Conservation (phyloP, 371 early-diverging fungal species). For the Amoeboaphelidium protococcarum region DNA sequence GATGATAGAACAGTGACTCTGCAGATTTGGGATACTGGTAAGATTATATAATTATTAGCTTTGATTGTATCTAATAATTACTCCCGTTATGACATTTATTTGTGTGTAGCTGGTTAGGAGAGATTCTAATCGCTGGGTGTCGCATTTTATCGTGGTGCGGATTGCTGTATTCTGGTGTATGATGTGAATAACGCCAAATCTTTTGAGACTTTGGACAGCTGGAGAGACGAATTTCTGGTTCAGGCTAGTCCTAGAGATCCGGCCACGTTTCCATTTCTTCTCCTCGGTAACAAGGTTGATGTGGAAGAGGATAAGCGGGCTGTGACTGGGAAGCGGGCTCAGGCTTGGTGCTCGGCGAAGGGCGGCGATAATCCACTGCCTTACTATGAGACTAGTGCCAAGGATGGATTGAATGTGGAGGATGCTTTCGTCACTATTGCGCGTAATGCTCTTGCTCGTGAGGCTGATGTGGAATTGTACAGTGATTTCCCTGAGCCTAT, state of each 20-base stretch:
- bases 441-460: constrained; percentile 70
- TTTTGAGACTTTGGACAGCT: constrained; percentile 84
- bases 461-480: constrained; percentile 63
- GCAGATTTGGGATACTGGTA: too few relatives aligned
- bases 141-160: constrained; percentile 95
- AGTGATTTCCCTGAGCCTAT: constrained; percentile 82
- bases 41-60: too few relatives aligned
- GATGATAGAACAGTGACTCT: constrained; percentile 65
- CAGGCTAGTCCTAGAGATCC: constrained; percentile 82
- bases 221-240: constrained; percentile 89
- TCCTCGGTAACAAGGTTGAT: constrained; percentile 95
- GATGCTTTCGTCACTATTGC: constrained; percentile 85
- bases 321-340: constrained; percentile 72
- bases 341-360: constrained; percentile 83
- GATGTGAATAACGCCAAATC: constrained; percentile 84
- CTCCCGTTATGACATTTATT: constrained; percentile 10
- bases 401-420: constrained; percentile 89
- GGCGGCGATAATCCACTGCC: constrained; percentile 85
- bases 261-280: constrained; percentile 90
- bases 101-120: constrained; percentile 85
- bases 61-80: constrained; percentile 11
- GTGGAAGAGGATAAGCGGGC: constrained; percentile 71
- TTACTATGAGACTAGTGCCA: constrained; percentile 89
- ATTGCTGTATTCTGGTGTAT: constrained; percentile 92
- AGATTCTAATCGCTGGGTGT: constrained; percentile 94